Base-by-base conservation (phyloP, 2,329 filamentous ascomycete genomes). In the Taxawa tesnikishii region DNA sequence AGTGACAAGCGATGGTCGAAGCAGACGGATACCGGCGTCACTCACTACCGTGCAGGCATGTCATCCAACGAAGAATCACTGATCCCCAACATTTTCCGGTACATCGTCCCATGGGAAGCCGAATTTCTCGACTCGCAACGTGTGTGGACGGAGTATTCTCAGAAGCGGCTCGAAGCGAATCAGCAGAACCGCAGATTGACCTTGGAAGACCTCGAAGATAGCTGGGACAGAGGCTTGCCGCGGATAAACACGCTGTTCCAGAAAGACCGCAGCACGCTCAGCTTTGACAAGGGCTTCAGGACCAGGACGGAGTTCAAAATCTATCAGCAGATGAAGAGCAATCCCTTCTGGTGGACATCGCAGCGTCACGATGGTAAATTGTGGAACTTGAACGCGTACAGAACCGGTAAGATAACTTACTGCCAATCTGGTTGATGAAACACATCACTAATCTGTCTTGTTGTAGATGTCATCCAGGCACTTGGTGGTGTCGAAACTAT, bases 191-290 rank as follows among this genome's bases (percentile, higher is more conserved):
- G 90, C 36, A 77, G 90, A 44, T 65, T 98, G 28, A 98, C 90
- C 0, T 69, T 98, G 6, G 90, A 98, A 54, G 90, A 98, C 59
- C 67, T 98, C 14, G 90, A 98, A 51, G 90, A 98, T 53, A 94
- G 84, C 51, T 98, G 90, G 90, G 92, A 98, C 52, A 83, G 90
- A 45, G 90, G 90, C 65, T 68, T 98, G 32, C 90, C 90, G 12
- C 82, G 90, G 62, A 98, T 98, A 63, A 98, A 98, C 55, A 98
- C 90, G 0, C 68, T 98, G 2, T 98, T 98, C 75, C 90, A 98
- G 55, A 98, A 98, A 58, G 90, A 98, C 47, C 73, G 90, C 49
- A 94, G 85, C 55, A 98, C 90, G 0, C 70, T 98, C 41, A 93
- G 84, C 50, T 98, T 98, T 50, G 90, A 98, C 64, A 98, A 98